A percentile compares a stretch with the other conserved stretches of the same genome.
phyloP scores from a whole-genome alignment of 2,329 filamentous ascomycete genomes.

The Microcyclospora pomicola region DNA sequence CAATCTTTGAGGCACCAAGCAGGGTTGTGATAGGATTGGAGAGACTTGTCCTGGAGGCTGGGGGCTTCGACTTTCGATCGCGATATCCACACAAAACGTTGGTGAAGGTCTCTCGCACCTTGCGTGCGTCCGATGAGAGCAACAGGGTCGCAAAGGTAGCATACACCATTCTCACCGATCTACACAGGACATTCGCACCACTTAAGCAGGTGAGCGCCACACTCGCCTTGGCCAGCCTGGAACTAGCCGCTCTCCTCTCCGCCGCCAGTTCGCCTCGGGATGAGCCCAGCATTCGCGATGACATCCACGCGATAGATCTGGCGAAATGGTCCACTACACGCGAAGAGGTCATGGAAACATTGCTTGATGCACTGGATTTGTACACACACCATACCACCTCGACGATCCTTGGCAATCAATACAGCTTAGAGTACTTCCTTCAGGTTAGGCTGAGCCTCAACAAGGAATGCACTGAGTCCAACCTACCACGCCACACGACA shows the following conservation, averaged over 20 bases:
- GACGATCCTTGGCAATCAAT: conserved; percentile 59
- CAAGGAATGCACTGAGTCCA: conserved; percentile 54
- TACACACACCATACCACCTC: conserved; percentile 71
- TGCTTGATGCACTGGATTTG: conserved; percentile 80
- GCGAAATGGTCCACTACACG: conserved; percentile 30
- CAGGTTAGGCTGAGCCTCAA: conserved; percentile 78
- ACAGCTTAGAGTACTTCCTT: conserved; percentile 67
- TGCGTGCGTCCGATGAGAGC: conserved; percentile 35
- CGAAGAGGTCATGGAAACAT: conserved; percentile 52
- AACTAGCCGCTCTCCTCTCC: conserved; percentile 59
- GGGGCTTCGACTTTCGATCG: conserved; percentile 85
- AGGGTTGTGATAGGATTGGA: conserved; percentile 81
- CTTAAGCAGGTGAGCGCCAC: conserved; percentile 81
- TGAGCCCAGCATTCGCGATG: conserved; percentile 9
- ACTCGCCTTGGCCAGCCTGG: conserved; percentile 68
- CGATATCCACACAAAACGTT: conserved; percentile 76
- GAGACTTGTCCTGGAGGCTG: conserved; percentile 80
- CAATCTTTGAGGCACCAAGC: conserved; percentile 64
- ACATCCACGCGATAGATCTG: conserved; percentile 32
- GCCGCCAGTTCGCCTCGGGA: conserved; percentile 8
- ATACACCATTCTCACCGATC: conserved; percentile 72
- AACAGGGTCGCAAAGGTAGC: conserved; percentile 38
- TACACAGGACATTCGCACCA: conserved; percentile 86
- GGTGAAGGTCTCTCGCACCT: conserved; percentile 48
- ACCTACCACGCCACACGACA: conserved; percentile 46